These are phyloP conservation scores for Botrytis pseudocinerea DNA, from an alignment of 2,329 filamentous ascomycete genomes.

Conservation along the genomic window DNA sequence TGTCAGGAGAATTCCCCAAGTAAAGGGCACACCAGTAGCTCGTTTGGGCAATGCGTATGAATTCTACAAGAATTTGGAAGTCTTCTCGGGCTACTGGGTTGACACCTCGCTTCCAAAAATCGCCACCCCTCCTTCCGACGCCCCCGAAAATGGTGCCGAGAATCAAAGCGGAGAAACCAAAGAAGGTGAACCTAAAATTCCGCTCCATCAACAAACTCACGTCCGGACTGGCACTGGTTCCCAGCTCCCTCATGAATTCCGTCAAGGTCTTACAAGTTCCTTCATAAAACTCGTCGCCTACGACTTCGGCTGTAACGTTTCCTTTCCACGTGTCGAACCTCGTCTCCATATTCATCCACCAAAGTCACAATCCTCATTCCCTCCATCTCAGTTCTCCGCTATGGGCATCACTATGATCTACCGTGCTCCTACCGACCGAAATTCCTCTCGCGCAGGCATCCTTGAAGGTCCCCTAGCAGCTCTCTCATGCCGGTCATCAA, in stretches of 20 bases:
- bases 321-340: conserved; percentile 57
- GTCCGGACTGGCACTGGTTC: conserved; percentile 51
- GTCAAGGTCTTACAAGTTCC: conserved; percentile 57
- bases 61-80: conserved; percentile 64
- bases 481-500: conserved; percentile 58
- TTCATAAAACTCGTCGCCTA: conserved; percentile 66
- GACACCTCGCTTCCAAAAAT: conserved; percentile 50
- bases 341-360: conserved; percentile 52
- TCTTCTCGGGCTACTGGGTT: conserved; percentile 61
- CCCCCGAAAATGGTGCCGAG: conserved; percentile 3
- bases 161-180: conserved; percentile 26
- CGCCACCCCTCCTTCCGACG: conserved; percentile 29
- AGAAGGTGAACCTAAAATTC: conserved; percentile 28
- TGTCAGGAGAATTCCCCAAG: conserved; percentile 57
- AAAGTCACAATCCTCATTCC: conserved; percentile 36
- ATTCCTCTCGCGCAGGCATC: conserved; percentile 58
- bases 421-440: conserved; percentile 59
- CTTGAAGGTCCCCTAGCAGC: conserved; percentile 63
- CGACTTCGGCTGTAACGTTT: conserved; percentile 64
- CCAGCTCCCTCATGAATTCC: conserved; percentile 59
- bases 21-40: conserved; percentile 53
- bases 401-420: conserved; percentile 58
- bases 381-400: conserved; percentile 56
- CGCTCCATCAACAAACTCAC: conserved; percentile 28
- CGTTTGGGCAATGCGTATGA: conserved; percentile 65